Conservation (phyloP, 1,284 basidiomycete species). For the Cryptococcus neoformans region DNA sequence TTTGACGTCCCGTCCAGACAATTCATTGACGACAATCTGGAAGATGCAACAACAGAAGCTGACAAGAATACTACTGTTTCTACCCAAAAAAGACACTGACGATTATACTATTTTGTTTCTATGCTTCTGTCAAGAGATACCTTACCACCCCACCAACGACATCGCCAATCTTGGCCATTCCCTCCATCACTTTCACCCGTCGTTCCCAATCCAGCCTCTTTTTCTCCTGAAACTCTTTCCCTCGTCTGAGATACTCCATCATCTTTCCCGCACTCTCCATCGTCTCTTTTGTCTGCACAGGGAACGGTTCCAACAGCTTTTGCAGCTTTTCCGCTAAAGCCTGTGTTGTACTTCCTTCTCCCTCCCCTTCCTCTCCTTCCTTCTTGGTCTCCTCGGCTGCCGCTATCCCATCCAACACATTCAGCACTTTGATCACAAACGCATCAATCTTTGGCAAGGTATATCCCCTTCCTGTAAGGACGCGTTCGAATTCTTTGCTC, state of each 20-base stretch:
- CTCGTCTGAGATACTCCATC: slow-evolving; percentile 39
- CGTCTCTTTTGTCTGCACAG: slow-evolving; percentile 39
- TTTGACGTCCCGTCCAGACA: too few relatives aligned
- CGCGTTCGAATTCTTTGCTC: slow-evolving; percentile 31
- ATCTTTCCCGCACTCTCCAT: slow-evolving; percentile 30
- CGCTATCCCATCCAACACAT: slow-evolving; percentile 45
- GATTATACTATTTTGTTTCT: too few relatives aligned
- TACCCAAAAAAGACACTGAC: too few relatives aligned
- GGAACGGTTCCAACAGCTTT: slow-evolving; percentile 20
- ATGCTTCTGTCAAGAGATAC: slow-evolving; percentile 34
- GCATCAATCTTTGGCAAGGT: slow-evolving; percentile 30
- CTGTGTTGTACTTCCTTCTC: slow-evolving; percentile 9
- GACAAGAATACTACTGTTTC: too few relatives aligned
- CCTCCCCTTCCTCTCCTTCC: slow-evolving; percentile 8
- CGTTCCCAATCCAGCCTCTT: slow-evolving; percentile 40
- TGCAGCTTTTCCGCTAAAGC: slow-evolving; percentile 24
- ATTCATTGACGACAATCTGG: too few relatives aligned
- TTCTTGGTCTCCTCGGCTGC: slow-evolving; percentile 32
- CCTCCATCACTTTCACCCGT: slow-evolving; percentile 42
- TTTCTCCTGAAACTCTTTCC: slow-evolving; percentile 40
- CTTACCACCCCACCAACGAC: slow-evolving; percentile 42
- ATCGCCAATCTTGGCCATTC: slow-evolving; percentile 45
- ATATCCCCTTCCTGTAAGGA: slow-evolving; percentile 26
- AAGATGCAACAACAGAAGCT: too few relatives aligned
- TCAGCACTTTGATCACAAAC: slow-evolving; percentile 43